A percentile compares a stretch with the other conserved stretches of the same genome.
Evolutionary conservation across 371 early-diverging fungal genomes (phyloP).

Genomic region (Mycotypha africana): DNA sequence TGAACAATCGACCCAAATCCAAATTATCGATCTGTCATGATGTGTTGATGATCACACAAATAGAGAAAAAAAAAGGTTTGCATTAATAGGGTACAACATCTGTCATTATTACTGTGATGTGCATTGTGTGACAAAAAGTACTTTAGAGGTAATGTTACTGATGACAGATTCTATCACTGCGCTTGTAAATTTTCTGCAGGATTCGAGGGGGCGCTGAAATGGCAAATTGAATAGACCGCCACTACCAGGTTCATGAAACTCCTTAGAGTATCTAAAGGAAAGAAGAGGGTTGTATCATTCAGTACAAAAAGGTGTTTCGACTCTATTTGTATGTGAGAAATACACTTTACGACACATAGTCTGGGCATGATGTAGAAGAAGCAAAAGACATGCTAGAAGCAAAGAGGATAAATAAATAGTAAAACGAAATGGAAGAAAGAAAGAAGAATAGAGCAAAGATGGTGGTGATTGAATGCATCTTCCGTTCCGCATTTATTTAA

Average conservation of each 20-base stretch:
- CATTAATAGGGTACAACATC: conserved; percentile 3
- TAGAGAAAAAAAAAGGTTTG: neutral
- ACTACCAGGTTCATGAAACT: conserved; percentile 36
- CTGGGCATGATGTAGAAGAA: conserved; percentile 18
- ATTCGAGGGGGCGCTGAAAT: conserved; percentile 37
- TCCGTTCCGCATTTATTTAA: too few species aligned
- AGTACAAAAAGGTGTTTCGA: too few species aligned
- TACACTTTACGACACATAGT: conserved; percentile 16
- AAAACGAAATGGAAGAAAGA: conserved; percentile 7
- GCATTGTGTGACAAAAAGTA: conserved; percentile 1
- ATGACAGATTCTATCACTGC: conserved; percentile 31
- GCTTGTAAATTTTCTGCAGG: conserved; percentile 39
- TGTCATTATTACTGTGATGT: neutral
- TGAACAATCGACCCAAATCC: conserved; percentile 50
- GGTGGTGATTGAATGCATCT: conserved; percentile 1
- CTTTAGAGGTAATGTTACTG: conserved; percentile 32
- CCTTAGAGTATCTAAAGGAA: conserved; percentile 23
- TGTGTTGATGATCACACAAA: too few species aligned
- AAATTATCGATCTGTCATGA: conserved; percentile 27
- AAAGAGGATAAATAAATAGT: too few species aligned
- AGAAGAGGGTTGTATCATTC: too few species aligned
- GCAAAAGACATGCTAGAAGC: neutral
- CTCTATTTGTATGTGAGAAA: too few species aligned
- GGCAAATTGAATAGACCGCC: conserved; percentile 31
- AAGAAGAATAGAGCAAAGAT: neutral